Evolutionary conservation across 768 basidiomycete species (phyloP).

Genomic region (Suillus brevipes): DNA sequence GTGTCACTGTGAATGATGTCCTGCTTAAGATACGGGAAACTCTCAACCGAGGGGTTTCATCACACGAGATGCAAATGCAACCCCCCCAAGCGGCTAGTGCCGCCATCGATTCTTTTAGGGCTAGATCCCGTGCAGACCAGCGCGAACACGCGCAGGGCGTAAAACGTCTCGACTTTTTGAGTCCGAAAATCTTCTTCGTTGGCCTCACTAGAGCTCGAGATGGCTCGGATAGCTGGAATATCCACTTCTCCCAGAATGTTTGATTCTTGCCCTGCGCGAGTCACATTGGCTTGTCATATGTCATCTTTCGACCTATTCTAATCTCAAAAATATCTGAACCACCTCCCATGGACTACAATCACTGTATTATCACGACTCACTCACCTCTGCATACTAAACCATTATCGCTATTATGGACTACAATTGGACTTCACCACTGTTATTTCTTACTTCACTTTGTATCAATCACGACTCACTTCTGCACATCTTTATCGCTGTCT

Average conservation of each 20-base stretch:
- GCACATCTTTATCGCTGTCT: slow-evolving; percentile 3
- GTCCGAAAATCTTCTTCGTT: slow-evolving; percentile 29
- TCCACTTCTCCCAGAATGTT: slow-evolving; percentile 22
- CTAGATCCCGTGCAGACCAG: slow-evolving; percentile 29
- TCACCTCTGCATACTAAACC: neutral
- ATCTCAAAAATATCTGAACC: neutral
- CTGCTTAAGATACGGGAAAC: slow-evolving; percentile 28
- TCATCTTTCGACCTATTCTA: neutral
- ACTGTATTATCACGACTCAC: neutral
- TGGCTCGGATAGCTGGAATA: slow-evolving; percentile 31
- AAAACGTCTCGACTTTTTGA: slow-evolving; percentile 41
- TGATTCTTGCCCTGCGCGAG: slow-evolving; percentile 11
- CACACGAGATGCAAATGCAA: slow-evolving; percentile 20
- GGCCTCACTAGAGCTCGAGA: slow-evolving; percentile 30
- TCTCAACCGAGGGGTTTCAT: slow-evolving; percentile 27
- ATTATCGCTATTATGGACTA: neutral
- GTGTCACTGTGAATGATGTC: slow-evolving; percentile 31
- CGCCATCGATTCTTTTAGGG: slow-evolving; percentile 32
- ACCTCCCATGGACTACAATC: neutral
- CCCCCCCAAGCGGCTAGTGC: slow-evolving; percentile 21
- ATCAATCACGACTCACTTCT: neutral
- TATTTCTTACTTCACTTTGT: neutral
- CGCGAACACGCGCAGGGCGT: slow-evolving; percentile 40
- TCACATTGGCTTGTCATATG: neutral
- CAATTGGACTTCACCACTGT: neutral